Evolutionary conservation across 371 early-diverging fungal genomes (phyloP).

Genomic region (Actinomucor elegans): DNA sequence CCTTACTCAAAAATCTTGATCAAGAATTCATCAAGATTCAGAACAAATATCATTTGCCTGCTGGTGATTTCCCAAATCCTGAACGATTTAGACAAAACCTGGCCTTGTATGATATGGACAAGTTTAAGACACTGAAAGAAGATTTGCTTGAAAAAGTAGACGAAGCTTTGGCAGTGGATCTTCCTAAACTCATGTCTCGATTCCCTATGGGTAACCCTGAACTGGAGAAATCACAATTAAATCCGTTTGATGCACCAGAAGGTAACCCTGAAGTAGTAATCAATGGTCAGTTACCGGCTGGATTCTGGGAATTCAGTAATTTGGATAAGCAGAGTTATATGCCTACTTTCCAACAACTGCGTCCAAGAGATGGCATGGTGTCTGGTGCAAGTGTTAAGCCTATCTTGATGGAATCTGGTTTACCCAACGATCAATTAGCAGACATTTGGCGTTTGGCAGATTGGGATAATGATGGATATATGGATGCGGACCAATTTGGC

Average conservation of each 20-base stretch:
- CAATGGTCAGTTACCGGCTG: constrained; percentile 28
- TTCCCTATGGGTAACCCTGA: constrained; percentile 41
- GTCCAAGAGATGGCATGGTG: constrained; percentile 60
- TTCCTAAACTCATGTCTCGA: constrained; percentile 37
- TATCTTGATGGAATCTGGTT: constrained; percentile 53
- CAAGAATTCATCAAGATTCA: constrained; percentile 77
- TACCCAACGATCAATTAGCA: constrained; percentile 55
- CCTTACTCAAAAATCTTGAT: constrained; percentile 67
- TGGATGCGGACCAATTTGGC: constrained; percentile 67
- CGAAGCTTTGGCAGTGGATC: constrained; percentile 38
- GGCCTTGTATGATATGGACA: constrained; percentile 72
- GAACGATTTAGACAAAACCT: constrained; percentile 63
- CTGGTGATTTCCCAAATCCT: constrained; percentile 75
- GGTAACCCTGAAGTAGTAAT: constrained; percentile 4
- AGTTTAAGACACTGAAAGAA: constrained; percentile 72
- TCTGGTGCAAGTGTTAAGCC: constrained; percentile 59
- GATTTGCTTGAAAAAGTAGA: constrained; percentile 60
- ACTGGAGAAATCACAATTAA: constrained; percentile 26
- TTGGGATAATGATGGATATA: constrained; percentile 68
- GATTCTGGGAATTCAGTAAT: constrained; percentile 51
- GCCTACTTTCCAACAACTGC: constrained; percentile 22
- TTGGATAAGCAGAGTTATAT: constrained; percentile 43
- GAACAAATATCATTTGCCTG: constrained; percentile 64
- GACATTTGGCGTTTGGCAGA: constrained; percentile 71
- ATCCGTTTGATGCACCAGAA: constrained; percentile 30